Base-by-base conservation (phyloP, 495 filamentous ascomycete species). In the Aspergillus olivimuriae region DNA sequence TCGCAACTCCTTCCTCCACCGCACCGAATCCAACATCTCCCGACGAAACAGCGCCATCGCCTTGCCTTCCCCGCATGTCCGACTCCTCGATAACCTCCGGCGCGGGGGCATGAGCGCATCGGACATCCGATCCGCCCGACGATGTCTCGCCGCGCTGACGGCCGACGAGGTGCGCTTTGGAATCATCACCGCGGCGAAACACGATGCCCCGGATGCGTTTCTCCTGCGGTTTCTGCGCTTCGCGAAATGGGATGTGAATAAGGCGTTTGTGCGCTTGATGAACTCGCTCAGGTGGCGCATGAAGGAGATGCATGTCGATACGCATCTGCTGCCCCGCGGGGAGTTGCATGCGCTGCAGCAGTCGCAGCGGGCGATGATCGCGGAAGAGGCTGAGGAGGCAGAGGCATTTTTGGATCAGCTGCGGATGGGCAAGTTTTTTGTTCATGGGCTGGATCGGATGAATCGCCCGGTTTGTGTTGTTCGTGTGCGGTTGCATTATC, bases 161-260 rank as follows among this genome's bases (percentile, higher is more conserved):
- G 17, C 32, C 16, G 31, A 43, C 11, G 41, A 43, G 19, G 16
- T 43, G n/a, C 41, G 41, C 24, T 28, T 12, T 7, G 19, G 11
- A 24, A 20, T 34, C 14, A 22, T 38, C 32, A n/a, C 2, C 35
- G 20, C 35, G 6, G 35, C 35, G 3, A 38, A 38, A 20, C 35
- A 38, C n/a, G 35, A 38, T 22, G 17, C 94, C 57, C 92, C 92
- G 0, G 92, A 98, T 61, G 86, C 75, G 1, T 69, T 96, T 31
- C 69, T 95, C 12, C 70, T 96, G 35, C 84, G 92, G 15, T 98
- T 95, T 58, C 69, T 98, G 38, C 76, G 92, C 22, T 92, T 92
- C 15, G 75, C 91, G 19, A 97, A 97, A 61, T 98, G 92, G 92
- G 84, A 96, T 55, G 77, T 95, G 10, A 80, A 89, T 26, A 87